phyloP scores from a whole-genome alignment of 805 yeast species.

The Metschnikowia continentalis region DNA sequence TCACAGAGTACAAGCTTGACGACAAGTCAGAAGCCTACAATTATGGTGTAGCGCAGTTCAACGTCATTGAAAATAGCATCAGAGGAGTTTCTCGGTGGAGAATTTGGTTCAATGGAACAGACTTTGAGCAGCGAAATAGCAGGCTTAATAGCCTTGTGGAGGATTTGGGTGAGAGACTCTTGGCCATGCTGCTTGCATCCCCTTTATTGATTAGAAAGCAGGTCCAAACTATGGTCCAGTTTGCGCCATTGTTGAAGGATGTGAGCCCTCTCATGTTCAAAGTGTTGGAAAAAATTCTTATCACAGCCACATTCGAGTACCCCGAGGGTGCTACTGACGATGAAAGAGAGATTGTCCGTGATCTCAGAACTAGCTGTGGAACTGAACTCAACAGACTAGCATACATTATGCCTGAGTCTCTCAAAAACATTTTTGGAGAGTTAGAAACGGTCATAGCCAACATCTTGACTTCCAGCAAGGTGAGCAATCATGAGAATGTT shows the following conservation, averaged over 20 bases:
- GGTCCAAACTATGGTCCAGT: conserved; percentile 89
- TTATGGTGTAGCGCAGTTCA: conserved; percentile 76
- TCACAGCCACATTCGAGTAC: conserved; percentile 77
- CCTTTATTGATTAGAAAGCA: conserved; percentile 80
- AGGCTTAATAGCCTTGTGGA: conserved; percentile 56
- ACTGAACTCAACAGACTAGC: conserved; percentile 93
- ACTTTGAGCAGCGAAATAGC: conserved; percentile 49
- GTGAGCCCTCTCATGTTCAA: conserved; percentile 70
- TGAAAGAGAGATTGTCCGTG: conserved; percentile 74
- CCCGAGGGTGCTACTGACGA: conserved; percentile 68
- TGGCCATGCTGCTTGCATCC: conserved; percentile 71
- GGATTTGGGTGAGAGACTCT: conserved; percentile 65
- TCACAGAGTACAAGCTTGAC: conserved; percentile 50
- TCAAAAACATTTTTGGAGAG: conserved; percentile 75
- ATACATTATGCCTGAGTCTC: conserved; percentile 87
- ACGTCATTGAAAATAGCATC: conserved; percentile 82
- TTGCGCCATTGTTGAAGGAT: conserved; percentile 84
- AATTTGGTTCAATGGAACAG: conserved; percentile 72
- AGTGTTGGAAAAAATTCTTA: conserved; percentile 78
- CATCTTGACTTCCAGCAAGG: conserved; percentile 61
- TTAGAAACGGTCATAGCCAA: conserved; percentile 75
- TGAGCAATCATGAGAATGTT: conserved; percentile 87
- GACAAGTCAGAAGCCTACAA: conserved; percentile 64
- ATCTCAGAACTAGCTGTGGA: conserved; percentile 86
- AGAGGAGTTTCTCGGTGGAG: conserved; percentile 95